These are phyloP conservation scores for Euptelea pleiosperma DNA, from an alignment of 164 flowering plant species.

Conservation along the genomic window DNA sequence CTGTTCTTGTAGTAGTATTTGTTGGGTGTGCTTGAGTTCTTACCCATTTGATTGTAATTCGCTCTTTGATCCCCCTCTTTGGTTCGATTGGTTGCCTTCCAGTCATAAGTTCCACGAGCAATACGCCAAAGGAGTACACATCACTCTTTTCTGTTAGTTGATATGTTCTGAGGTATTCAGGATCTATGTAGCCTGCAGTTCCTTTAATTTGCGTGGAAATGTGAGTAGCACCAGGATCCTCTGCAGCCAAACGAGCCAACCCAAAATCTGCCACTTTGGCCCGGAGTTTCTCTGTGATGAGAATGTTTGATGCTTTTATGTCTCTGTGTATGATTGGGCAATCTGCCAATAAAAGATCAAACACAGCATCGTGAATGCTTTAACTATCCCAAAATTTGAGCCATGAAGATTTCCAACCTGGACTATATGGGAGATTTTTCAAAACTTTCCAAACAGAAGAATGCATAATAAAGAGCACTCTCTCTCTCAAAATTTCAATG, in stretches of 20 bases:
- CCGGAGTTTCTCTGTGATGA: slow-evolving; percentile 68
- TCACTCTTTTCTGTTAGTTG: slow-evolving; percentile 83
- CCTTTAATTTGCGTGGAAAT: slow-evolving; percentile 77
- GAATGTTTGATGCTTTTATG: slow-evolving; percentile 68
- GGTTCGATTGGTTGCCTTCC: slow-evolving; percentile 66
- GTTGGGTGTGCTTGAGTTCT: no score
- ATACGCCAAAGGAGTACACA: slow-evolving; percentile 79
- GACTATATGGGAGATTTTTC: no score
- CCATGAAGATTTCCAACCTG: no score
- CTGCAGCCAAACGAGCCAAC: slow-evolving; percentile 48
- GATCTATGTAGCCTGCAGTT: slow-evolving; percentile 75
- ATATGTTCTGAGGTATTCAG: slow-evolving; percentile 66
- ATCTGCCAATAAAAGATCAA: no score
- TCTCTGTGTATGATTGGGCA: slow-evolving; percentile 79
- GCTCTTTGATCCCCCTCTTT: slow-evolving; percentile 37
- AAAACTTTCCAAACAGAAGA: no score
- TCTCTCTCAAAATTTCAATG: no score
- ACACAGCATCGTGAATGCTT: no score
- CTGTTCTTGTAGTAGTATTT: no score
- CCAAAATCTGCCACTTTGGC: slow-evolving; percentile 87
- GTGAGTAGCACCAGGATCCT: slow-evolving; percentile 49
- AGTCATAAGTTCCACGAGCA: slow-evolving; percentile 70
- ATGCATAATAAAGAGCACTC: no score
- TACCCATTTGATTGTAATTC: slow-evolving; percentile 56
- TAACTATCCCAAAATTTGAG: no score